Evolutionary conservation across 2,329 filamentous ascomycete genomes (phyloP).

Genomic region (Clathrospora elynae): DNA sequence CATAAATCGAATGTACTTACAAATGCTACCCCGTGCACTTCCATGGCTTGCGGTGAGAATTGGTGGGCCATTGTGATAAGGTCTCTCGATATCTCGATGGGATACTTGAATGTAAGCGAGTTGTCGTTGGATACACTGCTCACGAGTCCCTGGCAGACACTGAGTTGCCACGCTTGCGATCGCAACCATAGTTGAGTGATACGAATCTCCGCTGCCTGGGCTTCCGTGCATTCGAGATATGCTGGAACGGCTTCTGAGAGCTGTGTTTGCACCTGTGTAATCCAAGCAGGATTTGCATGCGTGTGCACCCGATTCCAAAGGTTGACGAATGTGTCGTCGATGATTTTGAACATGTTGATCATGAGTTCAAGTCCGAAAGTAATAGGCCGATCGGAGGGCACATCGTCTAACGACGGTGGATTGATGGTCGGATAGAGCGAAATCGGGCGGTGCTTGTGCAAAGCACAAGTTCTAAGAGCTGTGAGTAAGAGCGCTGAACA

Average conservation of each 20-base stretch:
- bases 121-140: conserved; percentile 63
- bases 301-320: conserved; percentile 65
- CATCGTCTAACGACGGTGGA: conserved; percentile 56
- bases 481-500: conserved; percentile 8
- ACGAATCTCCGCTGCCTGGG: conserved; percentile 70
- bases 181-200: conserved; percentile 74
- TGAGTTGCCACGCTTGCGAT: conserved; percentile 74
- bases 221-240: conserved; percentile 64
- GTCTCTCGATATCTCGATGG: conserved; percentile 65
- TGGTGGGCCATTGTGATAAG: conserved; percentile 68
- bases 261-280: conserved; percentile 56
- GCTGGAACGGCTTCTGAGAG: conserved; percentile 59
- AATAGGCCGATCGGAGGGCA: conserved; percentile 60
- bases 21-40: conserved; percentile 74
- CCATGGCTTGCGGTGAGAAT: conserved; percentile 73
- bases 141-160: conserved; percentile 68
- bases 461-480: conserved; percentile 62
- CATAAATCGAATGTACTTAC: conserved; percentile 55
- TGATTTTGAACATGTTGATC: conserved; percentile 65
- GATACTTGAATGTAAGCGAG: conserved; percentile 66
- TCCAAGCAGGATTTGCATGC: conserved; percentile 54
- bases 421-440: conserved; percentile 65
- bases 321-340: conserved; percentile 67
- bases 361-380: conserved; percentile 65
- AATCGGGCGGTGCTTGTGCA: conserved; percentile 67